These are phyloP conservation scores for Ophiostoma montium DNA, from an alignment of 2,329 filamentous ascomycete species.

Conservation along the genomic window DNA sequence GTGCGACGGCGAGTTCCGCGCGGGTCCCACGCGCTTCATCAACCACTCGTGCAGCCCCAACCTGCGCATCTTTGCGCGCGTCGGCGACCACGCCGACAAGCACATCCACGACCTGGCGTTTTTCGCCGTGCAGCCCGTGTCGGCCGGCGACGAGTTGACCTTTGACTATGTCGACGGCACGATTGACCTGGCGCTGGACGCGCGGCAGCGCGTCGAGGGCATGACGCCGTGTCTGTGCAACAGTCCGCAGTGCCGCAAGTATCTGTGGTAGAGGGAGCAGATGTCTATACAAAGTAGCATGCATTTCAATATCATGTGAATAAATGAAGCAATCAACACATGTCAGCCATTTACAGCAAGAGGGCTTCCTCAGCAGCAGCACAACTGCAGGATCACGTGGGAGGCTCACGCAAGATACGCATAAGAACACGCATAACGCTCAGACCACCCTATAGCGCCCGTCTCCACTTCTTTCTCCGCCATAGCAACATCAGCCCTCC, in stretches of 20 bases:
- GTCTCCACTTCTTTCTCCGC: no score
- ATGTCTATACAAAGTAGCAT: background rate
- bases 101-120: conserved; percentile 64
- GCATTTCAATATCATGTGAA: no score
- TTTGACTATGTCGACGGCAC: conserved; percentile 67
- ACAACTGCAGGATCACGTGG: no score
- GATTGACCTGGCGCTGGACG: conserved; percentile 33
- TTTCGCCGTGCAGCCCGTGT: conserved; percentile 56
- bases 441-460: no score
- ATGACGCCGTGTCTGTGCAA: conserved; percentile 51
- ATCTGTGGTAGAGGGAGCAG: conserved; percentile 40
- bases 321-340: no score
- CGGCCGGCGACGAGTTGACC: conserved; percentile 53
- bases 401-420: no score
- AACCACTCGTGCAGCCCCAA: conserved; percentile 75
- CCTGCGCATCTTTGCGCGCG: conserved; percentile 63
- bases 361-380: no score
- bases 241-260: conserved; percentile 51
- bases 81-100: conserved; percentile 62
- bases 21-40: conserved; percentile 67
- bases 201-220: conserved; percentile 31
- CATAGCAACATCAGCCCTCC: no score
- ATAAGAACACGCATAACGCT: no score
- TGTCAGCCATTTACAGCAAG: no score
- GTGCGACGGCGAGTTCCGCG: conserved; percentile 60